Evolutionary conservation across 192 early-diverging fungal genomes (phyloP), one percentile per base, ranked within the genome.

Genomic region (Entomortierella beljakovae): DNA sequence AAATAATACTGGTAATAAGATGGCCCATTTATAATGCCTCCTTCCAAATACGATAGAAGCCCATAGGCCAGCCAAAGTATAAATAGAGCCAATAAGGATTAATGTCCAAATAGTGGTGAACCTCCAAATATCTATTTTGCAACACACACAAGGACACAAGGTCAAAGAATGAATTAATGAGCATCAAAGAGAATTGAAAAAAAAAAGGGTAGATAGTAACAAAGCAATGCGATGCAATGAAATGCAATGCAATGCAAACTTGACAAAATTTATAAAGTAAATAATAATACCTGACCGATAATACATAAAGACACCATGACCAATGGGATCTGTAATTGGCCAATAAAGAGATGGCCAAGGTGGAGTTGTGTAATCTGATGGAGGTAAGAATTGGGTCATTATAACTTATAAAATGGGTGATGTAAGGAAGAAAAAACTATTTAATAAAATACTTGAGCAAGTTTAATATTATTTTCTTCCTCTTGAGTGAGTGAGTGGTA

Each of bases 71-170:
- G 91, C 91, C 38, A 87, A 54, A 61, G 87, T 74, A 81, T 91
- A 92, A 38, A 91, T 82, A 6, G 70, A 54, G 22, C 83, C 63
- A 63, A 85, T 88, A 34, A 90, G 84, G 55, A 92, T 82, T 34
- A 90, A 35, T 8, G 88, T 88, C 91, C 91, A 92, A 18, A 88
- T 58, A 3, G 88, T 64, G 7, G 90, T 90, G 57, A 84, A 91
- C 0, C 59, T 64, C 82, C 87, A 86, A 15, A 92, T 90, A 50
- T 90, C 91, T 91, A 55, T 5, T 8, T 5, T 61, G 43, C 15
- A 43, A 20, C 43, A 20, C 20, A 38, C n/a, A 10, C 11, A 28
- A 33, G 13, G 18, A 32, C 20, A 13, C 6, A 7, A 22, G 20
- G 35, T 43, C 2, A 28, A 10, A 13, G 29, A 23, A 43, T 26